Conservation (phyloP, 495 filamentous ascomycete genomes). For the Filosporella fistucella region DNA sequence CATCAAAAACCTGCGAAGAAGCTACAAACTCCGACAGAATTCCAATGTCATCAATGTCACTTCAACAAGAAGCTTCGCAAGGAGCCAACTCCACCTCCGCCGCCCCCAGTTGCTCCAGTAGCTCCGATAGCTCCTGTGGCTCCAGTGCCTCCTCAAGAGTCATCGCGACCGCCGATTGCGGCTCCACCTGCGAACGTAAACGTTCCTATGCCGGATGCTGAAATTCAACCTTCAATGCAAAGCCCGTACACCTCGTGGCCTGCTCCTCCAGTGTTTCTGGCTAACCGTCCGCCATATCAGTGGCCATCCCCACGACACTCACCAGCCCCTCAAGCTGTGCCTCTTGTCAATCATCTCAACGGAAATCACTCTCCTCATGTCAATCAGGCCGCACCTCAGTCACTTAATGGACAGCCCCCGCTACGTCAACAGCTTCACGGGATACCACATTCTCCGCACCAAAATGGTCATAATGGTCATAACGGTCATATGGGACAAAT, state of each 20-base stretch:
- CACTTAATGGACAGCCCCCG: constrained; percentile 10
- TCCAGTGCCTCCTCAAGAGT: constrained; percentile 19
- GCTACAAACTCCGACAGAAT: constrained; percentile 16
- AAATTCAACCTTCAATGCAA: constrained; percentile 20
- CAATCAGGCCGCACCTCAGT: constrained; percentile 13
- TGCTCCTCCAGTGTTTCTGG: constrained; percentile 23
- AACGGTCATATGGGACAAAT: constrained; percentile 13
- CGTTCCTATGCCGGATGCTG: constrained; percentile 21
- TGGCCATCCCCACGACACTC: constrained; percentile 16
- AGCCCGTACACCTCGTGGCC: constrained; percentile 27
- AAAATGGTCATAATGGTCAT: constrained; percentile 16
- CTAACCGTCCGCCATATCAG: too few species aligned
- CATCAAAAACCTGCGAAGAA: constrained; percentile 11
- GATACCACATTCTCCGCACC: constrained; percentile 18
- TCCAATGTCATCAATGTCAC: constrained; percentile 52
- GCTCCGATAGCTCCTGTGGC: constrained; percentile 24
- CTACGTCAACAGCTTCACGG: constrained; percentile 9
- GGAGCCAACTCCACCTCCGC: constrained; percentile 33
- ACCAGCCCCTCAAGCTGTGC: constrained; percentile 28
- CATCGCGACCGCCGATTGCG: constrained; percentile 16
- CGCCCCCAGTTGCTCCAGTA: constrained; percentile 29
- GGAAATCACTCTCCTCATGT: constrained; percentile 31
- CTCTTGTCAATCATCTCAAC: constrained; percentile 36
- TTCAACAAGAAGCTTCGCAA: constrained; percentile 36
- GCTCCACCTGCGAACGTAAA: constrained; percentile 8